A percentile compares a stretch with the other conserved stretches of the same genome.
Conservation (phyloP, 768 basidiomycete genomes). For the Lentinula edodes region DNA sequence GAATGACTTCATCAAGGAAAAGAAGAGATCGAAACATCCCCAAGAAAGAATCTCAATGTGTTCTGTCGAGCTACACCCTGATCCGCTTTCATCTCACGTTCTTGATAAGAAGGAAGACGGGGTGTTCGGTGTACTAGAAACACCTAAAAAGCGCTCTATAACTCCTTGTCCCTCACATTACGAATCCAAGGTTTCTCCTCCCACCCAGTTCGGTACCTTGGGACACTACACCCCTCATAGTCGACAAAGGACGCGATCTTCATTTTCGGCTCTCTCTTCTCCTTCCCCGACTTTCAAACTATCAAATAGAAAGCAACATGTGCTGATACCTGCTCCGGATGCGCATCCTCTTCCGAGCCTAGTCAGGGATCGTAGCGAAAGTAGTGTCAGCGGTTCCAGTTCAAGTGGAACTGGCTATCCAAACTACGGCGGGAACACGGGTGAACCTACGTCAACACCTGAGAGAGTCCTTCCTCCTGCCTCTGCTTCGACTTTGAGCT, state of each 20-base stretch:
- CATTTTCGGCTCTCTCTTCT: background rate
- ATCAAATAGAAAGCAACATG: background rate
- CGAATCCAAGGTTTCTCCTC: background rate
- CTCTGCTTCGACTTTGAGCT: background rate
- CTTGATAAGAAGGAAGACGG: background rate
- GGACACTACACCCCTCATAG: constrained; percentile 1
- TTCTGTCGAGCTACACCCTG: background rate
- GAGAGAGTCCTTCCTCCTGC: background rate
- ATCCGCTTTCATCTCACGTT: background rate
- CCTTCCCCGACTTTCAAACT: background rate
- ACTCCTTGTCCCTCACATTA: background rate
- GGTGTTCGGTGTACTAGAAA: background rate
- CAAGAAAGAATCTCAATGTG: background rate
- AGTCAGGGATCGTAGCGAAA: background rate
- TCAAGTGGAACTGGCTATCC: constrained; percentile 1
- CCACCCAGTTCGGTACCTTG: background rate
- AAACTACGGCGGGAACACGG: background rate
- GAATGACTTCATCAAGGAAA: background rate
- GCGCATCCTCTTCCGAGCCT: background rate
- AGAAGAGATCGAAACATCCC: background rate
- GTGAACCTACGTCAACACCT: background rate
- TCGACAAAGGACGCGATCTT: background rate
- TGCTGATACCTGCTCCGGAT: background rate
- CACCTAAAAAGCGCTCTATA: background rate
- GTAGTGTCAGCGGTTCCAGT: background rate